phyloP scores from a whole-genome alignment of 176 grass and related monocot genomes.

The Elymus sibiricus region DNA sequence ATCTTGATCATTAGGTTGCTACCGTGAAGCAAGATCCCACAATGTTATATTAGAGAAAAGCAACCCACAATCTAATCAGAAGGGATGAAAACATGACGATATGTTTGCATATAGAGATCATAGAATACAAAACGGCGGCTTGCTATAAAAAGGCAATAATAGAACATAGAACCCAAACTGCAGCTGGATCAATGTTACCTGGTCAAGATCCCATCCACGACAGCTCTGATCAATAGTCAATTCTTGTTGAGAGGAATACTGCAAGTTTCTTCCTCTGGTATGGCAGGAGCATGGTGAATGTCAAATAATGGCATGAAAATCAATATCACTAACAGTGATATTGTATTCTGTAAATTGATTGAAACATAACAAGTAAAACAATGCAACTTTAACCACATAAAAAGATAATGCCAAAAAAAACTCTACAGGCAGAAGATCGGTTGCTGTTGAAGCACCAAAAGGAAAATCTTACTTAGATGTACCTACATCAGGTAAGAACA shows the following conservation, averaged over 20 bases:
- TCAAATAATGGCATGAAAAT: background rate
- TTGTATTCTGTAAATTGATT: background rate
- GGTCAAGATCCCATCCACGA: conserved; percentile 82
- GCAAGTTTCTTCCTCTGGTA: conserved; percentile 83
- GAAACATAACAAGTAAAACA: background rate
- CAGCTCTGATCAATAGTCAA: conserved; percentile 85
- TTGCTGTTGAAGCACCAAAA: background rate
- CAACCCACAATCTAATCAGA: background rate
- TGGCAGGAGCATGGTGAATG: too few species aligned
- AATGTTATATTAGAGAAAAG: background rate
- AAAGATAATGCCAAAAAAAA: background rate
- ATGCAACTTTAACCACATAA: background rate
- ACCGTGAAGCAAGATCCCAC: background rate
- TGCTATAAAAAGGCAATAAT: background rate
- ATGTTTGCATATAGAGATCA: background rate
- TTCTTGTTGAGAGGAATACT: conserved; percentile 95
- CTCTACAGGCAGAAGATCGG: background rate
- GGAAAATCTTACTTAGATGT: background rate
- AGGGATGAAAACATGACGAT: background rate
- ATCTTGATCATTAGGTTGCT: background rate
- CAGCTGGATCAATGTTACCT: conserved; percentile 42
- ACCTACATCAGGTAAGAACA: background rate
- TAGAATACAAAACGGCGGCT: background rate
- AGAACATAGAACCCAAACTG: background rate
- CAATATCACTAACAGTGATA: background rate